These are phyloP conservation scores for Suhomyces panamericanus DNA, from an alignment of 1,139 yeast species.

Conservation along the genomic window DNA sequence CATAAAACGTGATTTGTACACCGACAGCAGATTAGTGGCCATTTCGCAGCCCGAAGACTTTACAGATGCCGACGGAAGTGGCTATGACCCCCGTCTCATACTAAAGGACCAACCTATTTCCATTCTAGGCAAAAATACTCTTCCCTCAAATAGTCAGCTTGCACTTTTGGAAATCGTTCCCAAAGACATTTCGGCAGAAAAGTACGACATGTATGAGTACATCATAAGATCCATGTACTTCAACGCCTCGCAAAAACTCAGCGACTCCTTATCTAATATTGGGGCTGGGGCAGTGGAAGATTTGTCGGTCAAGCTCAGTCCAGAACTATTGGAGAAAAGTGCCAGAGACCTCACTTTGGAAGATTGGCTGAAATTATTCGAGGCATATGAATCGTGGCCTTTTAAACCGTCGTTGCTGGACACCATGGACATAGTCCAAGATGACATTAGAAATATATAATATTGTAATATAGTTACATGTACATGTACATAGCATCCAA, in stretches of 20 bases:
- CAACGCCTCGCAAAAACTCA: slow-evolving; percentile 48
- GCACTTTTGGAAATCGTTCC: slow-evolving; percentile 66
- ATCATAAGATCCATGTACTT: slow-evolving; percentile 67
- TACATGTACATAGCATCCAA: slow-evolving; percentile 1
- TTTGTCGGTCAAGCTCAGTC: slow-evolving; percentile 38
- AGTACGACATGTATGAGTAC: slow-evolving; percentile 64
- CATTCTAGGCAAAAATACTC: slow-evolving; percentile 24
- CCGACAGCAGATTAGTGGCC: slow-evolving; percentile 55
- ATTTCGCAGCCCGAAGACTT: slow-evolving; percentile 31
- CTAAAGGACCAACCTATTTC: slow-evolving; percentile 41
- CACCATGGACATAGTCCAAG: slow-evolving; percentile 23
- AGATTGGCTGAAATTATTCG: slow-evolving; percentile 54
- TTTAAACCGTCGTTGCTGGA: slow-evolving; percentile 62
- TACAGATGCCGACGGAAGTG: slow-evolving; percentile 27
- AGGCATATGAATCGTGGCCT: slow-evolving; percentile 73
- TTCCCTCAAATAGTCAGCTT: slow-evolving; percentile 29
- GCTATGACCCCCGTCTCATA: slow-evolving; percentile 40
- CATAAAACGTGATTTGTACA: slow-evolving; percentile 58
- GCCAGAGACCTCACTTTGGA: slow-evolving; percentile 53
- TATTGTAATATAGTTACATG: not conserved
- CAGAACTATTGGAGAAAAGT: slow-evolving; percentile 39
- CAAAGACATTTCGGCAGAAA: slow-evolving; percentile 23
- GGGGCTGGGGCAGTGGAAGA: slow-evolving; percentile 87
- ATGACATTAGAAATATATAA: slow-evolving; percentile 19
- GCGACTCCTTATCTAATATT: slow-evolving; percentile 51